Evolutionary conservation across 331 rosid species (phyloP).

Genomic region (Malus hybrid): DNA sequence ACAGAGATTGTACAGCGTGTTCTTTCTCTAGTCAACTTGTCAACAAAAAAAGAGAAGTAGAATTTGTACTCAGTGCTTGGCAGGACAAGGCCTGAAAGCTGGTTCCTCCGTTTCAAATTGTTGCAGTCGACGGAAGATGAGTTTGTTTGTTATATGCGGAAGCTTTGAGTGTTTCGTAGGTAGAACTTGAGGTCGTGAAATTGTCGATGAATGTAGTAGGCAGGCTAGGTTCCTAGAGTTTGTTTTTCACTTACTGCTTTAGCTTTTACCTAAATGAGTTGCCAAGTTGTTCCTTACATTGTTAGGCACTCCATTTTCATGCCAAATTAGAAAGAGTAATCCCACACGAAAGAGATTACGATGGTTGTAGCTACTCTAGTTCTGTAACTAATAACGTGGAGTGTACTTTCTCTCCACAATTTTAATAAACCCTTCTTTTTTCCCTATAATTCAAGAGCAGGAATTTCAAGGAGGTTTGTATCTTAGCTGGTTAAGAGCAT

Average conservation of each 20-base stretch:
- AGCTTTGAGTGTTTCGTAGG: not conserved
- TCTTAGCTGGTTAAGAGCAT: no score
- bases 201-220: not conserved
- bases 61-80: not conserved
- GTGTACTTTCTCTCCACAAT: no score
- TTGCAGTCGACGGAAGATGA: not conserved
- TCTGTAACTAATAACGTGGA: no score
- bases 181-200: not conserved
- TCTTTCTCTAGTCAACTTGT: conserved; percentile 35
- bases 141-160: not conserved
- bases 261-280: not conserved
- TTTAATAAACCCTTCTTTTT: no score
- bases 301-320: not conserved
- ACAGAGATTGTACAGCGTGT: conserved; percentile 54
- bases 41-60: conserved; percentile 16
- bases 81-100: no score
- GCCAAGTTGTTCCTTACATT: not conserved
- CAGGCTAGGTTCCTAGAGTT: not conserved
- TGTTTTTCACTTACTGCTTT: not conserved
- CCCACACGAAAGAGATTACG: no score
- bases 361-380: no score
- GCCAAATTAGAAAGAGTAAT: not conserved
- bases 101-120: not conserved
- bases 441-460: no score
- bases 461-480: no score